Evolutionary conservation across 1,139 yeast genomes (phyloP), one percentile per base, ranked within the genome.

Genomic region (Saccharomyces hybrid): DNA sequence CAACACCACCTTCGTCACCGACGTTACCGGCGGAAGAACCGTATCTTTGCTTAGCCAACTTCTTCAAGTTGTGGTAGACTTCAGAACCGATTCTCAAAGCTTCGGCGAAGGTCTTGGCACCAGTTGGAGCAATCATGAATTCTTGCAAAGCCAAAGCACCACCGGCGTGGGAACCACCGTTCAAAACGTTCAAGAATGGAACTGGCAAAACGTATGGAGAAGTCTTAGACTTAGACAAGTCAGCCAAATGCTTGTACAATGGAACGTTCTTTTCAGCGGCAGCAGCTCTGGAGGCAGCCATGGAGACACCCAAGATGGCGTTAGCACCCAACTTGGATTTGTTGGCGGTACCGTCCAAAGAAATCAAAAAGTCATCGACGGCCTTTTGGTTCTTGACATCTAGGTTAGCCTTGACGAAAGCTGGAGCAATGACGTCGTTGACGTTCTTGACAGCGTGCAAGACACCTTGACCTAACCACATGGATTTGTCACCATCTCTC

Each of bases 1-100:
- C 97, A 80, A 91, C 96, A 82, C 98, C 98, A 84, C 98, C 97
- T 82, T 91, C 97, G 77, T 91, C 98, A 83, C 98, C 98, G 73
- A 91, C 97, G 79, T 91, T 91, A 78, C 96, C 97, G 69, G 98
- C 98, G 61, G 95, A 85, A 72, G 87, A 84, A 74, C 97, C 98
- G 83, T 90, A 90, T 75, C 78, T 81, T 83, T 87, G 83, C 83
- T 88, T 88, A 74, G 97, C 85, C 70, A 87, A 79, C 62, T 90
- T 76, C 82, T 91, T 91, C 76, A 91, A 84, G 78, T 81, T 80
- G 82, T 89, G 97, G 89, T 91, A 91, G 68, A 89, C 96, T 81
- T 91, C 98, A 61, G 96, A 78, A 75, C 97, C 97, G 65, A 88
- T 86, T 80, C 96, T 87, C 75, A 91, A 78, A 67, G 95, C 97